Base-by-base conservation (phyloP, 2,329 filamentous ascomycete genomes). In the Mollisiaceae sp. region DNA sequence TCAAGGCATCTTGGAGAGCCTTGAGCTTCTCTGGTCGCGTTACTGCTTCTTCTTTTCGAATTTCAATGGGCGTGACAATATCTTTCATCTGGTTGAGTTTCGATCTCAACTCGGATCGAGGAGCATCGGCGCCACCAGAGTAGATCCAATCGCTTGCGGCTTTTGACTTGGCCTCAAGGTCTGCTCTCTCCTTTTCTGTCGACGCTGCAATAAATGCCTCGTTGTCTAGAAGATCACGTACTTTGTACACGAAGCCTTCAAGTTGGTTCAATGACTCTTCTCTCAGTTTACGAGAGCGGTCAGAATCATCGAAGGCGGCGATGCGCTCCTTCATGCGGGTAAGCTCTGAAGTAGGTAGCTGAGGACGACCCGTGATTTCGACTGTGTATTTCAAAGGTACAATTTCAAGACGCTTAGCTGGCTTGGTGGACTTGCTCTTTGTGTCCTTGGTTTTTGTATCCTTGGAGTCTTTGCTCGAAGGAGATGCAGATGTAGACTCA, bases 231-330 rank as follows among this genome's bases (percentile, higher is more conserved):
- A 97, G 84, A 77, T 97, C 93, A 32, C 93, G 89, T 35, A 91
- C 86, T 74, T 89, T 90, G 83, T 99, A 99, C 15, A 94, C 97
- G 78, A 91, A 98, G 14, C 86, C 90, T 79, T 99, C 95, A n/a
- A 99, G 87, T 70, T 91, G 90, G 79, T 98, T 99, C 64, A 97
- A 82, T 0, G 92, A 88, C 77, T 97, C 94, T 76, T 97, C 94
- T 38, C 94, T 88, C 65, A 88, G 82, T 41, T 88, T 80, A 59
- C 94, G 91, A 35, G 90, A 87, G 71, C 86, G 86, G 78, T 99
- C 95, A 2, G 94, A 97, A 32, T 86, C 83, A 71, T 96, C 93
- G 73, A 99, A 98, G 4, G 92, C 90, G 73, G 88, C 85, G 52
- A 99, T 86, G 54, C 92, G 90, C 71, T 91, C 85, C 65, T 75